Evolutionary conservation across 1,284 basidiomycete genomes (phyloP), one percentile per base, ranked within the genome.

Genomic region (Rhodofomes roseus): DNA sequence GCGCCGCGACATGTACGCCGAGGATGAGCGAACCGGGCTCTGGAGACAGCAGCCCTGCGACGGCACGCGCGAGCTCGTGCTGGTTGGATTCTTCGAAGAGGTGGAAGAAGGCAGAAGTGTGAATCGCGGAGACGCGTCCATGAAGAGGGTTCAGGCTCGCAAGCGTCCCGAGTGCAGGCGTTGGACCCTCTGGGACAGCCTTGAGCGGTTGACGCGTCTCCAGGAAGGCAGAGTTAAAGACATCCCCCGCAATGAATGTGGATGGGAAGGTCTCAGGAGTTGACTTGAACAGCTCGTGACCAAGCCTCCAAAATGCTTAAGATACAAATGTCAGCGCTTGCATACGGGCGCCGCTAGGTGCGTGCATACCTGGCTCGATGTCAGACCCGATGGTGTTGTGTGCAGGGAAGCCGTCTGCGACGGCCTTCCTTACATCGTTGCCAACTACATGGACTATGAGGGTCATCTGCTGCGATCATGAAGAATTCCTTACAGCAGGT

Each of bases 51-150:
- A 83, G 69, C 0, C 76, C 66, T 0, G 76, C 77, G 43, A 82
- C 61, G 3, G 66, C 70, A 9, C 66, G 66, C 3, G 77, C 81
- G n/a, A 81, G 69, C 36, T 74, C 55, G 8, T 68, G 54, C 64
- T 83, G 81, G 31, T 73, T 55, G 20, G 74, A 74, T 63, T 81
- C 74, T 53, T 70, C 63, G 68, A 83, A 83, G 22, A 83, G 72
- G 64, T 84, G 81, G 69, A 83, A 84, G 66, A 83, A 76, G 1
- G 76, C 67, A 9, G 78, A 78, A 6, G 77, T 73, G 62, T 81
- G 77, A 31, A 84, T 79, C 12, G 74, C 79, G 11, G 79, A 76
- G 39, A 80, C 67, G 54, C 76, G 74, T 3, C 79, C 77, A 43
- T 73, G 75, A 1, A 83, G 74, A 1, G 76, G 75, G 22, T 71